Evolutionary conservation across 768 basidiomycete genomes (phyloP).

Genomic region (Mycena epipterygia): DNA sequence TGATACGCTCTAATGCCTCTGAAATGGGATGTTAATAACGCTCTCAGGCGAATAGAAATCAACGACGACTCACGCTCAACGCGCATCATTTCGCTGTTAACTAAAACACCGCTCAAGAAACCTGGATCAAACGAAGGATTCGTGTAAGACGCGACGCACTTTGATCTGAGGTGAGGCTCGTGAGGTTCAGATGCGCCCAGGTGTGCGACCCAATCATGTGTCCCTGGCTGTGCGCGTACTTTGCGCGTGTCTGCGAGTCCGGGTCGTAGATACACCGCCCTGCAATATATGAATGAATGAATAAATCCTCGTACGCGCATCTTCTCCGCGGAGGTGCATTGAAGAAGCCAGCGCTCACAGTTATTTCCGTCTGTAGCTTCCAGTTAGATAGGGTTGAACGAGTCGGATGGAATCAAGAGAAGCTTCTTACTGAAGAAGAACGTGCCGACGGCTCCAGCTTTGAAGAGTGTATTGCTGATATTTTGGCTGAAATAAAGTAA

Average conservation of each 20-base stretch:
- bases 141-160: constrained; percentile 43
- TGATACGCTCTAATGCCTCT: constrained; percentile 58
- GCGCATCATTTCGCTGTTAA: constrained; percentile 59
- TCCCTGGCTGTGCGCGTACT: constrained; percentile 53
- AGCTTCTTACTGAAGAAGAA: constrained; percentile 43
- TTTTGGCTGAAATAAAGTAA: constrained; percentile 44
- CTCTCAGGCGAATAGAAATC: background rate
- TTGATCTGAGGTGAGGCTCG: constrained; percentile 54
- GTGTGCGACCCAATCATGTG: constrained; percentile 63
- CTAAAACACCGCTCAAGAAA: background rate
- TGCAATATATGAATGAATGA: constrained; percentile 23
- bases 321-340: background rate
- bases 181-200: constrained; percentile 57
- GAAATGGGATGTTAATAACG: background rate
- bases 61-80: constrained; percentile 52
- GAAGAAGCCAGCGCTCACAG: background rate
- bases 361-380: constrained; percentile 11
- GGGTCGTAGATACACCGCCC: constrained; percentile 56
- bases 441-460: constrained; percentile 43
- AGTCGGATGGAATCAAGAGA: background rate
- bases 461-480: constrained; percentile 42
- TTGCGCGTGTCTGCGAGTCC: constrained; percentile 48
- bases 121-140: background rate
- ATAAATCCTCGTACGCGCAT: background rate
- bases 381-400: background rate